phyloP scores from a whole-genome alignment of 2,329 filamentous ascomycete genomes.

The Gaeumannomyces sp. region DNA sequence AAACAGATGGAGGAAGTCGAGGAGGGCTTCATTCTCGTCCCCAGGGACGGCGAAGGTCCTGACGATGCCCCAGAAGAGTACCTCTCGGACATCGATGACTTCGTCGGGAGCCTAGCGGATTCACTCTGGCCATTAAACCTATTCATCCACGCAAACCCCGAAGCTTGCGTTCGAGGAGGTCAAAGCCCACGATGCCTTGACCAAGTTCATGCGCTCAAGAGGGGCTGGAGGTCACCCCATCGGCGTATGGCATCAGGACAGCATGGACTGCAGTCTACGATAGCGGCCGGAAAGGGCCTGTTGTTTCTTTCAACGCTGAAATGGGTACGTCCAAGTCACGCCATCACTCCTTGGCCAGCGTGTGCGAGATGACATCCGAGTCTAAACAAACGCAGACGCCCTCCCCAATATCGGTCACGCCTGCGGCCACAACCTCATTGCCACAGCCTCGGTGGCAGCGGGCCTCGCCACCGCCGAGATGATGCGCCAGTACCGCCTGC shows the following conservation, averaged over 20 bases:
- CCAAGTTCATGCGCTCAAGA: conserved; percentile 32
- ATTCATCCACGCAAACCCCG: conserved; percentile 45
- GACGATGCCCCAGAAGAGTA: conserved; percentile 12
- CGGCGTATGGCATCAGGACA: conserved; percentile 44
- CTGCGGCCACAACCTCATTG: conserved; percentile 51
- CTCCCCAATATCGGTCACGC: conserved; percentile 45
- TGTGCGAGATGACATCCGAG: not conserved
- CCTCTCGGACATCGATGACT: conserved; percentile 30
- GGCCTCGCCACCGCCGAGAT: conserved; percentile 40
- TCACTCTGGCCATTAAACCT: conserved; percentile 40
- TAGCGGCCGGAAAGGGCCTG: conserved; percentile 37
- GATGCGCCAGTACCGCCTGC: conserved; percentile 33
- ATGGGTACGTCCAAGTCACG: conserved; percentile 28
- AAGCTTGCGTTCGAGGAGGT: conserved; percentile 41
- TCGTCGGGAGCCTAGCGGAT: conserved; percentile 31
- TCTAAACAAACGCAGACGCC: conserved; percentile 32
- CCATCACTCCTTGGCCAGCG: not conserved
- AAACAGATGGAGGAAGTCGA: not conserved
- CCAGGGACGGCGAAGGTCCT: too few species aligned
- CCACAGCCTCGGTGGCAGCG: conserved; percentile 39
- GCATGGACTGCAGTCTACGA: conserved; percentile 47
- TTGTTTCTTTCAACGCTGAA: conserved; percentile 40
- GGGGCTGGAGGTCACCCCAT: conserved; percentile 44
- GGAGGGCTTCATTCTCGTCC: not conserved
- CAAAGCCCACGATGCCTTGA: conserved; percentile 43